Base-by-base conservation (phyloP, 164 flowering plant genomes). In the Magnolia changhungtana region DNA sequence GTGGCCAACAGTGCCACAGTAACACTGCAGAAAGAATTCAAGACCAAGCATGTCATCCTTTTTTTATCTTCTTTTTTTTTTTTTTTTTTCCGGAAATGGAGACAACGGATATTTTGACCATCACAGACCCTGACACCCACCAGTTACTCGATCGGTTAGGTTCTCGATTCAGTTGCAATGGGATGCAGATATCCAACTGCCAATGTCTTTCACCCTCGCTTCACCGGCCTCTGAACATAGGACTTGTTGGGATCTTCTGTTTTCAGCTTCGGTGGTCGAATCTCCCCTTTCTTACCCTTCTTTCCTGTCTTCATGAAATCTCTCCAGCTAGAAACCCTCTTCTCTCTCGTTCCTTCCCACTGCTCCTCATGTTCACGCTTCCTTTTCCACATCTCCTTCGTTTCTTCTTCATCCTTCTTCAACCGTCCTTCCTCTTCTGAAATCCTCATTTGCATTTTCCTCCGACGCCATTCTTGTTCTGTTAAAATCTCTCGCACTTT, bases 271-370 rank as follows among this genome's bases (percentile, higher is more conserved):
- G 99, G 99, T 3, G 99, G 99, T 73, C 95, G 90, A 69, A 89
- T 82, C 81, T 94, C 98, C 75, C 99, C 98, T 82, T 96, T 96
- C 85, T 96, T 96, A 20, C 74, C 89, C 99, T 94, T 94, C 86
- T 96, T 96, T 77, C 98, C 97, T 31, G 89, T 81, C 80, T 96
- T 96, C 97, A 89, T 90, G 76, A 96, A 96, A 81, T 94, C 98
- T 80, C 99, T 90, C 99, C 99, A 96, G 89, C 99, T 92, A 49
- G 99, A 92, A 78, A 96, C 99, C 97, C 99, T 85, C 45, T 94
- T 20, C 79, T 94, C 99, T 83, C 99, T 84, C 74, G 97, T 92
- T 79, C 98, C 97, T 89, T 92, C 99, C 99, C 99, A 96, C 83
- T 96, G 97, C 81, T 96, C 98, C 82, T 96, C 98, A 72, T 92